Base-by-base conservation (phyloP, 2,329 filamentous ascomycete species). In the Alternaria longipes region DNA sequence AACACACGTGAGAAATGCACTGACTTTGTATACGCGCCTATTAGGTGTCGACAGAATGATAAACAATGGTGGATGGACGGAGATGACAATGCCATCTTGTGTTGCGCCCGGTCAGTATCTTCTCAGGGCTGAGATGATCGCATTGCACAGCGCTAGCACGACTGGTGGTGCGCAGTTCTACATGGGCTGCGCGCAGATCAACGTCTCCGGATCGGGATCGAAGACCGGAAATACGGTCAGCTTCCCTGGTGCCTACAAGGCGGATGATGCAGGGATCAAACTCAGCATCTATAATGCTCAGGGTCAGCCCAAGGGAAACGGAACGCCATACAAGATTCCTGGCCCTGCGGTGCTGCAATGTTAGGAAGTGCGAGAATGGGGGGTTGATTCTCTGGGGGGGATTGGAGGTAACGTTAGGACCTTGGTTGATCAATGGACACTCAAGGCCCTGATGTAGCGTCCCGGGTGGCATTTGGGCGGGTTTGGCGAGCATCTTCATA, bases 331-430 rank as follows among this genome's bases (percentile, higher is more conserved):
- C 63, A 82, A 75, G 18, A 80, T 84, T 38, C 84, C 84, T 1
- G 84, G 84, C 0, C 84, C 84, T 40, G 72, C 78, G 5, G 73
- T 85, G 16, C 84, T 86, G 66, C 80, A 73, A 41, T 86, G 84
- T 67, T 86, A 79, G 67, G 20, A 16, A 32, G 14, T 20, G 1
- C 3, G 46, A 36, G 18, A 18, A 9, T 36, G 8, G 8, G 30
- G 14, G 32, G 22, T 20, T 50, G 20, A 14, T 11, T 14, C 5
- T 20, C 9, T 8, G 12, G 46, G 5, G 32, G 3, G 20, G 20
- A 50, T 24, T 34, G 46, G 46, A 50, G 30, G 30, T 50, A n/a
- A 36, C 36, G 22, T 14, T 11, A 0, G 18, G 20, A 18, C 30
- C 8, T 26, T 30, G 28, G 28, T 30, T 30, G 28, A 30, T 30